Conservation (phyloP, 305 asterid species). For the Solanum hybrid region DNA sequence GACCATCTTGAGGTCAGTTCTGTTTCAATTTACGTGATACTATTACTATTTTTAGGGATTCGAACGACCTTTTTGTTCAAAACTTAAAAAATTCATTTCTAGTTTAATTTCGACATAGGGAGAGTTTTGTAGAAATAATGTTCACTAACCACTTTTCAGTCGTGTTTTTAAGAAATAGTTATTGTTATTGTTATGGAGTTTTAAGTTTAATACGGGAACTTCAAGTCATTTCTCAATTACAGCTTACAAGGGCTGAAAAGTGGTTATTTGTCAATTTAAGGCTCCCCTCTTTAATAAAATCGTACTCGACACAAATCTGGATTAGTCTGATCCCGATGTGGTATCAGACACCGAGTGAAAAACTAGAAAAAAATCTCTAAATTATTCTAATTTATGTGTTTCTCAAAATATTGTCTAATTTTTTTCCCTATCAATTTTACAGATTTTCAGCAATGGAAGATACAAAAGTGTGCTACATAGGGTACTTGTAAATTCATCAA, state of each 20-base stretch:
- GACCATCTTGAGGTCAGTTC: slow-evolving; percentile 32
- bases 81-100: not conserved
- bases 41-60: not conserved
- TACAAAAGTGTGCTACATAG: slow-evolving; percentile 36
- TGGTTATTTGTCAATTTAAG: not conserved
- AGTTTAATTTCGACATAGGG: not conserved
- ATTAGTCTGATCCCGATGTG: not conserved
- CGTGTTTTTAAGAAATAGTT: not conserved
- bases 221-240: not conserved
- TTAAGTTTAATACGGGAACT: not conserved
- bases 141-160: not conserved
- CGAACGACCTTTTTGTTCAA: not conserved
- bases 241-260: not conserved
- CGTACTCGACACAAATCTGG: fast-evolving
- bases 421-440: not conserved
- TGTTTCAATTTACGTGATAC: not conserved
- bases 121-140: fast-evolving
- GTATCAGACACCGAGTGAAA: not conserved
- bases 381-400: not conserved
- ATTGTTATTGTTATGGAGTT: too few relatives aligned
- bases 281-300: not conserved
- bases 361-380: not conserved
- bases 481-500: slow-evolving; percentile 23
- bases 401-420: not conserved
- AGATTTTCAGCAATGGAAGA: slow-evolving; percentile 33